A percentile compares a stretch with the other conserved stretches of the same genome.
Evolutionary conservation across 2,329 filamentous ascomycete species (phyloP).

Genomic region (Aureobasidium zeae): DNA sequence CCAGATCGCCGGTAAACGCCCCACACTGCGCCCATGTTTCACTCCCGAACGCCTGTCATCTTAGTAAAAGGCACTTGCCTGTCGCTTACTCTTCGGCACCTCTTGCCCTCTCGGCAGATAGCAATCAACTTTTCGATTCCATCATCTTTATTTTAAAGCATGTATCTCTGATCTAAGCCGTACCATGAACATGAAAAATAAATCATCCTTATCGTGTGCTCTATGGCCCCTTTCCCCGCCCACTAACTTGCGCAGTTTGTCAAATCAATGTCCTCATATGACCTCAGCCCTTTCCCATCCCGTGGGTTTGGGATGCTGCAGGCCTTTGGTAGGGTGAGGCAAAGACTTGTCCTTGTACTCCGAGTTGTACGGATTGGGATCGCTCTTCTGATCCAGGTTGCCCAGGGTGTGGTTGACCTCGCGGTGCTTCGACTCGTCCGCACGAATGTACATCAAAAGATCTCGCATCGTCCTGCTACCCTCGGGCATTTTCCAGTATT

Average conservation of each 20-base stretch:
- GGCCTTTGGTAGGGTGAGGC: constrained; percentile 61
- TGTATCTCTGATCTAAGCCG: too few species aligned
- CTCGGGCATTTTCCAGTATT: constrained; percentile 93
- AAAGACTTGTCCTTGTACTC: constrained; percentile 61
- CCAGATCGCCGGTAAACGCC: constrained; percentile 6
- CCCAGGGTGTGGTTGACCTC: constrained; percentile 94
- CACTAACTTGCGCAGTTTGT: too few species aligned
- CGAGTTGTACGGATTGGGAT: constrained; percentile 88
- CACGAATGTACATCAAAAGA: constrained; percentile 74
- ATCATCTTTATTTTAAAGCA: too few species aligned
- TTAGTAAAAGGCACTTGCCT: too few species aligned
- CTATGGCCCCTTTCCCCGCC: too few species aligned
- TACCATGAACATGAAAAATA: too few species aligned
- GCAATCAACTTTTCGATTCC: too few species aligned
- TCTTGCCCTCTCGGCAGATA: too few species aligned
- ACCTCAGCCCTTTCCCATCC: constrained; percentile 83
- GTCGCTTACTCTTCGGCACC: too few species aligned
- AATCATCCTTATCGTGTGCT: too few species aligned
- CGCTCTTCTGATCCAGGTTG: constrained; percentile 73
- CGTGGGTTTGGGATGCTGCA: constrained; percentile 53
- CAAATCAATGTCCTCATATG: background rate
- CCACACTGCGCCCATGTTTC: background rate
- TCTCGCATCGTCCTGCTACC: constrained; percentile 74
- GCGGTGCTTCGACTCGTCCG: constrained; percentile 69
- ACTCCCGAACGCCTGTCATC: constrained; percentile 13